phyloP scores from a whole-genome alignment of 805 yeast species.

The Metschnikowia colocasiae region DNA sequence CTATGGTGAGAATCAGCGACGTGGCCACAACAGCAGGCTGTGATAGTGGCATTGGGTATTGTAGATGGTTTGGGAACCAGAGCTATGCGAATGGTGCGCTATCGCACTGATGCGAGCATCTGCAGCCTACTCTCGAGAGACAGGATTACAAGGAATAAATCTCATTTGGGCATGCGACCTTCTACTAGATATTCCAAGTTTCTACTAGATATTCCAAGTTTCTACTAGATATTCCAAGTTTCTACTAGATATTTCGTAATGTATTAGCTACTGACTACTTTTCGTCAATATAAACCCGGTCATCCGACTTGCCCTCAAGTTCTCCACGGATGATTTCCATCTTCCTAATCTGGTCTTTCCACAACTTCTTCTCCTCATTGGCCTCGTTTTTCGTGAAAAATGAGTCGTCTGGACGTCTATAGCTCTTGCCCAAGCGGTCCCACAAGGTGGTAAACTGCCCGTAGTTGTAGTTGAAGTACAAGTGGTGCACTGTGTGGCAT shows the following conservation, averaged over 20 bases:
- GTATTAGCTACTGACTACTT: constrained; percentile 2
- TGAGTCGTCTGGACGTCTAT: constrained; percentile 87
- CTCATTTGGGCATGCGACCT: neutral
- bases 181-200: too few species aligned
- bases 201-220: too few species aligned
- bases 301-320: constrained; percentile 75
- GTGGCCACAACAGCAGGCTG: constrained; percentile 34
- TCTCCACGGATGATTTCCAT: constrained; percentile 75
- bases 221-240: neutral
- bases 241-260: neutral
- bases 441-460: constrained; percentile 98
- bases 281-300: constrained; percentile 62
- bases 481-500: constrained; percentile 94
- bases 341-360: constrained; percentile 66
- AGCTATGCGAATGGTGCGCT: constrained; percentile 4
- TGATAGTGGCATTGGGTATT: constrained; percentile 12
- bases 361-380: constrained; percentile 55
- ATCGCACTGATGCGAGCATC: neutral
- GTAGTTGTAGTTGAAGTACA: constrained; percentile 95
- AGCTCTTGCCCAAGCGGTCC: constrained; percentile 94
- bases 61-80: neutral
- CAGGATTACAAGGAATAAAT: neutral
- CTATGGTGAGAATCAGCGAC: constrained; percentile 38
- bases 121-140: neutral
- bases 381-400: constrained; percentile 57